Conservation (phyloP, 1,284 basidiomycete species). For the Abortiporus biennis region DNA sequence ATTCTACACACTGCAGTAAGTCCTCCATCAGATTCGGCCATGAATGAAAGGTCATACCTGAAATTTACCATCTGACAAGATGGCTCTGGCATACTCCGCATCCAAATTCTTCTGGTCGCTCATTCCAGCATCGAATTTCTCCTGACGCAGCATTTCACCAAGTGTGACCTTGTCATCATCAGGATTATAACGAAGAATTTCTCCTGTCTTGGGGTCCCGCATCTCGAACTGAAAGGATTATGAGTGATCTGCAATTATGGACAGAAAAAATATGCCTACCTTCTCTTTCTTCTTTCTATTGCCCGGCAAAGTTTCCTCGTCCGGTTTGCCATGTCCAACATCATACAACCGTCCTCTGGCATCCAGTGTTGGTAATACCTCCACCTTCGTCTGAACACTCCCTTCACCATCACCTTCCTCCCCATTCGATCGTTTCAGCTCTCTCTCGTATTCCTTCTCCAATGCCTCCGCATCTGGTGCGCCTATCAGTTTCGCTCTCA, state of each 20-base stretch:
- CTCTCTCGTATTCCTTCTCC: slow-evolving; percentile 80
- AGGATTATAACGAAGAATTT: slow-evolving; percentile 78
- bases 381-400: slow-evolving; percentile 54
- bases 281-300: slow-evolving; percentile 77
- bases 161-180: slow-evolving; percentile 87
- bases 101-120: slow-evolving; percentile 90
- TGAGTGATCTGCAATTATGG: slow-evolving; percentile 1
- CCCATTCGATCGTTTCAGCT: slow-evolving; percentile 37
- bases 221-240: slow-evolving; percentile 69
- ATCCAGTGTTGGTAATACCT: slow-evolving; percentile 90
- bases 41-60: slow-evolving; percentile 42
- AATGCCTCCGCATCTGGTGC: slow-evolving; percentile 68
- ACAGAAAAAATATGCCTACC: slow-evolving; percentile 37
- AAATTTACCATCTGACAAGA: slow-evolving; percentile 85
- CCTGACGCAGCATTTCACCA: slow-evolving; percentile 90
- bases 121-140: slow-evolving; percentile 84
- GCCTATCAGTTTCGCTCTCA: slow-evolving; percentile 85
- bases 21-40: background rate
- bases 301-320: slow-evolving; percentile 43
- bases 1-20: slow-evolving; percentile 37
- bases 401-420: slow-evolving; percentile 35
- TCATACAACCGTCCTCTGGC: slow-evolving; percentile 86
- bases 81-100: slow-evolving; percentile 82
- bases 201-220: slow-evolving; percentile 83
- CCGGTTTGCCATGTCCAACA: slow-evolving; percentile 68